phyloP scores from a whole-genome alignment of 768 basidiomycete genomes.

The Suillus brevipes region DNA sequence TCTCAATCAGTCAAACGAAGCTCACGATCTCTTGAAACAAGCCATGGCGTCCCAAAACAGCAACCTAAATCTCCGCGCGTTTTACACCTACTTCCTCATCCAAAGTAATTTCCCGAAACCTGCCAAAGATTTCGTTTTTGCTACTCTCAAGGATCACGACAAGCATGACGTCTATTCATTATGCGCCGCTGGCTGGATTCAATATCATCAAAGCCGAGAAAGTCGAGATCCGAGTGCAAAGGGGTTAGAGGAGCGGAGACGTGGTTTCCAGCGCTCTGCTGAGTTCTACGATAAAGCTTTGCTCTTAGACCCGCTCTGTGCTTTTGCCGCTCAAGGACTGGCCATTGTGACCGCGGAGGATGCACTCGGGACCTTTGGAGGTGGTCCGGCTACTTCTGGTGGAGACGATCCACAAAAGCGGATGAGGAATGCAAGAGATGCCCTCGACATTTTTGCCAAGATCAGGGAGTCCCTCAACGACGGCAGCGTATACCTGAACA shows the following conservation, averaged over 20 bases:
- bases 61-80: conserved; percentile 88
- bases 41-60: conserved; percentile 72
- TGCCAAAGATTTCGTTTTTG: conserved; percentile 88
- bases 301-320: conserved; percentile 79
- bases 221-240: conserved; percentile 61
- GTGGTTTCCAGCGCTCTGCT: conserved; percentile 77
- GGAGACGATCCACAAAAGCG: conserved; percentile 68
- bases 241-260: conserved; percentile 61
- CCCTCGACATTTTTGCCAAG: conserved; percentile 86
- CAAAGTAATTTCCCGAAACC: conserved; percentile 67
- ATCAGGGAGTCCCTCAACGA: conserved; percentile 82
- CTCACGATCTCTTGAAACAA: conserved; percentile 89
- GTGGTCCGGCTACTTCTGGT: conserved; percentile 46
- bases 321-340: conserved; percentile 92
- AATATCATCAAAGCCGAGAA: conserved; percentile 86
- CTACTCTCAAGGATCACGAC: conserved; percentile 83
- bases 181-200: conserved; percentile 85
- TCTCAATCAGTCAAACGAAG: conserved; percentile 72
- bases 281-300: conserved; percentile 95
- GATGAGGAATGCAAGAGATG: conserved; percentile 77
- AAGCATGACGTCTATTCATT: conserved; percentile 89
- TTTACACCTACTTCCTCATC: conserved; percentile 91
- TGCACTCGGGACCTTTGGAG: conserved; percentile 68
- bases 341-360: conserved; percentile 95
- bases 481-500: conserved; percentile 91